Base-by-base conservation (phyloP, 2,329 filamentous ascomycete genomes). In the Pseudogymnoascus sp. region DNA sequence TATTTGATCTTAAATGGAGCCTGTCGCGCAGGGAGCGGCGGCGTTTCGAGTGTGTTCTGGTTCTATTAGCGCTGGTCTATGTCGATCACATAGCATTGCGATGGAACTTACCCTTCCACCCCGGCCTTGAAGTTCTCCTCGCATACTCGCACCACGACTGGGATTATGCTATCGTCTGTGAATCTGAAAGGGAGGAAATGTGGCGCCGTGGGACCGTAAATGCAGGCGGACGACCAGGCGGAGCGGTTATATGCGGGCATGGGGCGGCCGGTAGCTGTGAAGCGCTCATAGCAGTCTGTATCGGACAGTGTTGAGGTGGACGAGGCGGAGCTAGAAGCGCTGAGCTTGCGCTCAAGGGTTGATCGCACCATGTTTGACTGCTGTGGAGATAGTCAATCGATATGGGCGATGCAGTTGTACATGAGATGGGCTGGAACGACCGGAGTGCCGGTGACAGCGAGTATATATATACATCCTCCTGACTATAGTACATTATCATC, bases 121-220 rank as follows among this genome's bases (percentile, higher is more conserved):
- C 59, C 8, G 8, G 44, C 5, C 21, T 26, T 24, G 35, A 21
- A 37, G 21, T 9, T 24, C 35, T 10, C 31, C 11, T 40, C 36
- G n/a, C 31, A 29, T 50, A 44, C 11, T 24, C 26, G 66, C 62
- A 71, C 59, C 57, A 71, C 70, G 0, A 68, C 70, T 2, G 70
- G 69, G 9, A 71, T 69, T 33, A 71, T 67, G n/a, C 65, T 67
- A 13, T 71, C 70, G 39, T 71, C 69, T 15, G 69, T 71, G 40
- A 69, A 67, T 8, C 63, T 62, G 35, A 60, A 64, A 2, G 65
- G 69, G 10, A 70, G 60, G 10, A 71, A 62, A n/a, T 68, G 64
- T 0, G 69, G 69, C 9, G 65, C 47, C 2, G 44, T 59, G n/a
- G 47, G 47, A 5, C 47, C 47, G 59, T 62, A 66, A 63, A 68